A percentile compares a stretch with the other conserved stretches of the same genome.
These are phyloP conservation scores for Malassezia cuniculi DNA, from an alignment of 1,284 basidiomycete genomes.

Conservation along the genomic window DNA sequence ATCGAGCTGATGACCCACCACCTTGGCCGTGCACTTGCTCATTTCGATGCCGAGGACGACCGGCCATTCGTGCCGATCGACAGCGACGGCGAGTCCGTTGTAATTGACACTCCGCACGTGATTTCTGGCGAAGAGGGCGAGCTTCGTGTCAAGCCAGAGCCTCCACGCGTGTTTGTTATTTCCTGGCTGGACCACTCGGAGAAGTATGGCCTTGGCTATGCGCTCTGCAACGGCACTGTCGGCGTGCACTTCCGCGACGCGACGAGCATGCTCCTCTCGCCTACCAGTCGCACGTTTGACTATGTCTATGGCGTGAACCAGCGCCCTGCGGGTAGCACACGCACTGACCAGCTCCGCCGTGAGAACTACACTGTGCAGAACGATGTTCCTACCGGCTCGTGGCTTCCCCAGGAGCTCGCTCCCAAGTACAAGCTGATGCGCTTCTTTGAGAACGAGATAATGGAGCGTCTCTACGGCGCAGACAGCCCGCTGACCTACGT, in stretches of 20 bases:
- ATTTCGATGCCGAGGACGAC: conserved; percentile 47
- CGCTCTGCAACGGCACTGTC: conserved; percentile 81
- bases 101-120: conserved; percentile 11
- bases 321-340: not conserved
- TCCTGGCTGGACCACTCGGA: conserved; percentile 97
- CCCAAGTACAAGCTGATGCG: conserved; percentile 31
- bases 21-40: conserved; percentile 58
- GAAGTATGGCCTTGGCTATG: conserved; percentile 97
- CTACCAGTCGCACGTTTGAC: conserved; percentile 58
- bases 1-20: conserved; percentile 51
- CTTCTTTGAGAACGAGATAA: conserved; percentile 41
- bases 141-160: conserved; percentile 49
- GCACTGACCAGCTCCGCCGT: conserved; percentile 25
- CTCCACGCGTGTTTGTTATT: conserved; percentile 76
- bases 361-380: conserved; percentile 23
- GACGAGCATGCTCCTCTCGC: conserved; percentile 67
- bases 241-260: conserved; percentile 94
- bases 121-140: conserved; percentile 33
- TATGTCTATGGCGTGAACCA: conserved; percentile 28
- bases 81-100: conserved; percentile 7
- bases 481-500: conserved; percentile 76
- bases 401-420: conserved; percentile 22
- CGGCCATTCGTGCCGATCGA: conserved; percentile 50
- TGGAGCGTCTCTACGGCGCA: conserved; percentile 39
- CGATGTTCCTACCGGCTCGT: not conserved